Evolutionary conservation across 441 rosid genomes (phyloP).

Genomic region (Omphalea diandra): DNA sequence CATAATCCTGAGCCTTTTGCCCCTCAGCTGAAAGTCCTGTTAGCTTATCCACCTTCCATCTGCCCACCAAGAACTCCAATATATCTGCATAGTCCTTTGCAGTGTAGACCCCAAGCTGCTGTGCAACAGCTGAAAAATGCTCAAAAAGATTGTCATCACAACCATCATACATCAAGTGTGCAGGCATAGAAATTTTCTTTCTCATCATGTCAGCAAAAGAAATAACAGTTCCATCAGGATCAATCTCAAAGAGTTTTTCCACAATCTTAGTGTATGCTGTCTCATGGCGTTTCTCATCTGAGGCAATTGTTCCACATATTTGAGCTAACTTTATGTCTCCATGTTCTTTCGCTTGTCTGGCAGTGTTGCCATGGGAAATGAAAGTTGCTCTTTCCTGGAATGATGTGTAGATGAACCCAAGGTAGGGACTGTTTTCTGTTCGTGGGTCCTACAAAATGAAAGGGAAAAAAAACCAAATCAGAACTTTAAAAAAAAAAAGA

Average conservation of each 20-base stretch:
- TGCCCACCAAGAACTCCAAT: conserved; percentile 79
- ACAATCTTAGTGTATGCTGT: conserved; percentile 84
- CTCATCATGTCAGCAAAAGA: conserved; percentile 96
- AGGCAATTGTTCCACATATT: conserved; percentile 83
- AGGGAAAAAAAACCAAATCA: neutral
- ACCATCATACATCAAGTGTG: conserved; percentile 93
- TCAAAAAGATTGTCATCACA: conserved; percentile 67
- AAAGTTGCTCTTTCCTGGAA: conserved; percentile 98
- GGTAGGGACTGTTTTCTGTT: conserved; percentile 86
- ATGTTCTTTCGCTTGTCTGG: conserved; percentile 77
- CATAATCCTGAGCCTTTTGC: conserved; percentile 77
- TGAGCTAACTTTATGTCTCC: conserved; percentile 87
- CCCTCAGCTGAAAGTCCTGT: conserved; percentile 78
- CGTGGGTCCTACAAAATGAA: conserved; percentile 60
- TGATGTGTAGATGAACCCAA: conserved; percentile 87
- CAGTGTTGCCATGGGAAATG: conserved; percentile 93
- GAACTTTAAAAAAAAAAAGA: neutral
- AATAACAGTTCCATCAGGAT: conserved; percentile 75
- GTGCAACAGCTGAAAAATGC: conserved; percentile 83
- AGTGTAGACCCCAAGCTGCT: conserved; percentile 81
- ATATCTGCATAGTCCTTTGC: conserved; percentile 89
- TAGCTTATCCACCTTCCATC: conserved; percentile 70
- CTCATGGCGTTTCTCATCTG: conserved; percentile 97
- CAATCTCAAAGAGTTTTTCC: conserved; percentile 84
- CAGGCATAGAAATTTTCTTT: conserved; percentile 92